Evolutionary conservation across 345 rosid species (phyloP).

Genomic region (Salix caprea): DNA sequence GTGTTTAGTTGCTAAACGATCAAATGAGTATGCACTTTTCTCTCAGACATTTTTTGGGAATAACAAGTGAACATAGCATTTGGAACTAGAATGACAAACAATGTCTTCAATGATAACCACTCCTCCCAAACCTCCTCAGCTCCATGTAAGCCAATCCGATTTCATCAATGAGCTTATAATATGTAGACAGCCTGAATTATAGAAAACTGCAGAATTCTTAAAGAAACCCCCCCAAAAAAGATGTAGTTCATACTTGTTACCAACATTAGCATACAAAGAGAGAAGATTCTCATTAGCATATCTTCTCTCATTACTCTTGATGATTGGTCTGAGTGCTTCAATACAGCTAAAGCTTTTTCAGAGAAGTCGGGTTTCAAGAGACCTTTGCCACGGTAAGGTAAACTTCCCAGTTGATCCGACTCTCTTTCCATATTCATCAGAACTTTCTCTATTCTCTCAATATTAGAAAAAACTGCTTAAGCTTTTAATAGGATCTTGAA

Average conservation of each 20-base stretch:
- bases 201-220: not conserved
- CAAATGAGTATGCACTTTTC: not conserved
- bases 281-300: not conserved
- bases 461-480: not conserved
- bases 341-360: not conserved
- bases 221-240: not conserved
- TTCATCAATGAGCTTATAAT: not conserved
- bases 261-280: not conserved
- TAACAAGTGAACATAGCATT: not conserved
- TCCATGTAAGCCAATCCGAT: not conserved
- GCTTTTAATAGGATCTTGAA: not conserved
- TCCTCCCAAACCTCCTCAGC: not conserved
- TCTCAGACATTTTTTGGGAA: not conserved
- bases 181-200: not conserved
- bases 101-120: not conserved
- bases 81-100: not conserved
- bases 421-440: not conserved
- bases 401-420: not conserved
- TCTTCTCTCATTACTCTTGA: not conserved
- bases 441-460: not conserved
- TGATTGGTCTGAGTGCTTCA: not conserved
- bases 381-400: not conserved
- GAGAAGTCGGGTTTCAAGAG: not conserved
- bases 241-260: not conserved
- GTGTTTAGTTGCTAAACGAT: constrained; percentile 8